Evolutionary conservation across 2,329 filamentous ascomycete species (phyloP).

Genomic region (Scopulariopsis brevicaulis): DNA sequence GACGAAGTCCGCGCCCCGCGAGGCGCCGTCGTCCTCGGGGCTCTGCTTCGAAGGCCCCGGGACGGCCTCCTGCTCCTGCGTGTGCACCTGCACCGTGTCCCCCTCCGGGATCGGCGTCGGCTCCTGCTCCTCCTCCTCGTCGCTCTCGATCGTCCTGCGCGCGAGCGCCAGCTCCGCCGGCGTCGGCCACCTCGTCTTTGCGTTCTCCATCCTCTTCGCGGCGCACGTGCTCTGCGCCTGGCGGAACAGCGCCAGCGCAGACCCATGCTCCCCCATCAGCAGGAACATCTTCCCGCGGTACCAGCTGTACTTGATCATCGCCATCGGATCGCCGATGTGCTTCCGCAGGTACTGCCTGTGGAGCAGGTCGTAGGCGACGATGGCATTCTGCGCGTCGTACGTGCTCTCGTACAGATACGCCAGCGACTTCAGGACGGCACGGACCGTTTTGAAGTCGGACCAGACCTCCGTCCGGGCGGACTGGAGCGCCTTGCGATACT

Average conservation of each 20-base stretch:
- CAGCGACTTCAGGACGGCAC: constrained; percentile 2
- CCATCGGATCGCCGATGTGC: neutral
- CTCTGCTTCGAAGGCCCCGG: neutral
- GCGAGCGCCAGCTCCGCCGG: neutral
- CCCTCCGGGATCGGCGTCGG: neutral
- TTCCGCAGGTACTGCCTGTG: neutral
- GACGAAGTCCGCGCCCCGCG: neutral
- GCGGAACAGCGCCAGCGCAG: neutral
- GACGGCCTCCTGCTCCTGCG: neutral
- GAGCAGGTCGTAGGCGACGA: constrained; percentile 2
- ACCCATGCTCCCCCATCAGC: neutral
- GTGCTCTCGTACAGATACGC: constrained; percentile 4
- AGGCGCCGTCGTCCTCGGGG: neutral
- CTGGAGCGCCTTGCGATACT: constrained; percentile 1
- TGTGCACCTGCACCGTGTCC: neutral
- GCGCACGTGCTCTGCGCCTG: neutral
- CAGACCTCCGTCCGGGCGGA: neutral
- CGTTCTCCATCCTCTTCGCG: constrained; percentile 2
- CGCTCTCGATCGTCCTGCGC: neutral
- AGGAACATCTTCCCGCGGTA: constrained; percentile 5
- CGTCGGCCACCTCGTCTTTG: constrained; percentile 2
- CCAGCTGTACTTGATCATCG: constrained; percentile 2
- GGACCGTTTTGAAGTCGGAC: neutral
- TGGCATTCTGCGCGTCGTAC: neutral
- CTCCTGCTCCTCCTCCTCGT: neutral